Conservation (phyloP, 257 asterid species). For the Solanum dulcamara region DNA sequence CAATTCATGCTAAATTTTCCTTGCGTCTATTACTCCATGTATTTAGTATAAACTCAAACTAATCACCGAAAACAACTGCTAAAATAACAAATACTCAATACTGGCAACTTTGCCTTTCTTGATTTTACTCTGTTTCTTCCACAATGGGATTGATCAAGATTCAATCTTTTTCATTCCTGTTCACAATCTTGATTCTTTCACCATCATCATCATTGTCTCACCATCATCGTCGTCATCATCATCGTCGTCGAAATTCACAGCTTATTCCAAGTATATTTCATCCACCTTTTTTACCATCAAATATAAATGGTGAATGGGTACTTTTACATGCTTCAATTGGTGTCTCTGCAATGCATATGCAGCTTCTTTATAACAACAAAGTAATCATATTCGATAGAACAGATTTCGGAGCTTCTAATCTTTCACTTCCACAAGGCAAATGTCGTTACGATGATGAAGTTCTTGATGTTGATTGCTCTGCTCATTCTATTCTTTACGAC, state of each 20-base stretch:
- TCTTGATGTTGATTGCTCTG: conserved; percentile 28
- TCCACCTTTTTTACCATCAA: background rate
- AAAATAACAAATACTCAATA: background rate
- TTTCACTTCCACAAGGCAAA: conserved; percentile 30
- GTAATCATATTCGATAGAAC: conserved; percentile 56
- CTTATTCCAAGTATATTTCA: background rate
- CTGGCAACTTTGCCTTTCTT: background rate
- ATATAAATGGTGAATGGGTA: conserved; percentile 29
- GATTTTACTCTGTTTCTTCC: background rate
- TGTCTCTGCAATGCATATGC: conserved; percentile 64
- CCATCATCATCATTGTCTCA: background rate
- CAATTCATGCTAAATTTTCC: background rate
- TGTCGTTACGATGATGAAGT: conserved; percentile 24
- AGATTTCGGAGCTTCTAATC: conserved; percentile 50
- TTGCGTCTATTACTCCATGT: background rate
- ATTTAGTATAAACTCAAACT: background rate
- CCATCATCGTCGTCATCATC: background rate
- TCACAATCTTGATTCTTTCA: background rate
- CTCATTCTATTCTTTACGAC: conserved; percentile 46
- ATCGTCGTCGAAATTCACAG: background rate
- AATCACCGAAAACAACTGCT: background rate
- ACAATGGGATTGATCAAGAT: background rate
- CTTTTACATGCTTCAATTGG: conserved; percentile 32
- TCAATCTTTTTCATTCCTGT: background rate
- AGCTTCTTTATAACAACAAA: conserved; percentile 50